These are phyloP conservation scores for Blastomyces parvus DNA, from an alignment of 2,329 filamentous ascomycete genomes.

Conservation along the genomic window DNA sequence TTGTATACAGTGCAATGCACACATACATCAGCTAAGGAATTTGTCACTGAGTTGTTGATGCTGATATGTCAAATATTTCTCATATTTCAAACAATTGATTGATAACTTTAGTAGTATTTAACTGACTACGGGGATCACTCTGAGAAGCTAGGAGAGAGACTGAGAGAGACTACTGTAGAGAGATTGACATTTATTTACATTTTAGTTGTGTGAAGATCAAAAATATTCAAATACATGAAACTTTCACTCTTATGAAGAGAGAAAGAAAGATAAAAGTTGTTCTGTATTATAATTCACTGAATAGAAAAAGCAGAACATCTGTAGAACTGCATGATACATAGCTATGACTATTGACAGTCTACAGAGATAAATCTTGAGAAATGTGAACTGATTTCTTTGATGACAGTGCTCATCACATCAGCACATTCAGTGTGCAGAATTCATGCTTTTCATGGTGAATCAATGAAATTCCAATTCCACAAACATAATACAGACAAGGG, in stretches of 20 bases:
- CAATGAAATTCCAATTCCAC: not conserved
- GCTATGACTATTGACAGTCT: not conserved
- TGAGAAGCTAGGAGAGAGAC: too few relatives aligned
- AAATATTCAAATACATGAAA: not conserved
- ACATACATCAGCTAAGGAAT: too few relatives aligned
- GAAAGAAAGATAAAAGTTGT: not conserved
- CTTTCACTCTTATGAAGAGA: not conserved
- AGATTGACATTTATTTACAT: too few relatives aligned
- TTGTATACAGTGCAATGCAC: too few relatives aligned
- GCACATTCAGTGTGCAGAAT: not conserved
- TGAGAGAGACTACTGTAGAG: too few relatives aligned
- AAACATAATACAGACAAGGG: not conserved
- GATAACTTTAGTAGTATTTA: too few relatives aligned
- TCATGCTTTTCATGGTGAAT: not conserved
- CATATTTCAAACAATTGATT: too few relatives aligned
- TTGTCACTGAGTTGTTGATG: too few relatives aligned
- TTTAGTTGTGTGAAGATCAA: not conserved
- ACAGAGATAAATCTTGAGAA: too few relatives aligned
- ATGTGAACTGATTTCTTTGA: too few relatives aligned
- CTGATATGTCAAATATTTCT: too few relatives aligned
- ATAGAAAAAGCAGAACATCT: not conserved
- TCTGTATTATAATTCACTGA: not conserved
- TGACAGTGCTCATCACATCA: not conserved
- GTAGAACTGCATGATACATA: not conserved
- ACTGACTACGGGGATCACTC: too few relatives aligned